Base-by-base conservation (phyloP, 164 flowering plant genomes). In the Vitis labrusca region DNA sequence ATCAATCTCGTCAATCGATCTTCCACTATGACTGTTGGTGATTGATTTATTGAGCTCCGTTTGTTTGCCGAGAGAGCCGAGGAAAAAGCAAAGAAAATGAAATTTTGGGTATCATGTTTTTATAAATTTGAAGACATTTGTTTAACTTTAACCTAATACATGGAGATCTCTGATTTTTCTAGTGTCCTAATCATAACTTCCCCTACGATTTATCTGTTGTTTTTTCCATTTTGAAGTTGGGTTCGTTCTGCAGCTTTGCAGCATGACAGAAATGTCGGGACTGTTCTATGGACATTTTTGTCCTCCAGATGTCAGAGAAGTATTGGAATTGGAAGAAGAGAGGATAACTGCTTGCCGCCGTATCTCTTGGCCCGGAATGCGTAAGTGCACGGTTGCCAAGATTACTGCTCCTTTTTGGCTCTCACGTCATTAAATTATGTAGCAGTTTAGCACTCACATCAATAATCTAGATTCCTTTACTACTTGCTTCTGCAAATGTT, bases 171-270 rank as follows among this genome's bases (percentile, higher is more conserved):
- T 37, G 5, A 23, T 37, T 37, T 37, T 37, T 37, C 44, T 37
- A 6, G 44, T 37, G 44, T 37, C 44, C 44, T 37, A 6, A 37
- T 37, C 6, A 37, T 37, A 37, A 37, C 44, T 37, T 37, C 44
- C 27, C 44, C 44, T 37, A 37, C 7, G 44, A 3, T 37, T 37
- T 37, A 37, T 37, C 44, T 5, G 44, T 37, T 37, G 44, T 37
- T 5, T 37, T 37, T 37, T 37, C 0, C 44, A 37, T 37, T 37
- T 37, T 37, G 44, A 37, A 2, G 5, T 3, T 37, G 5, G 44
- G 55, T 32, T 71, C 54, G 59, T 69, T 47, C 59, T 80, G 78
- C 82, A 82, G 84, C 67, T 73, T 59, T 71, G 50, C 70, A 52
- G 19, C 71, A 70, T 64, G 72, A 53, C 47, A 63, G 66, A 44